These are phyloP conservation scores for Plantago major DNA, from an alignment of 257 asterid species.

Conservation along the genomic window DNA sequence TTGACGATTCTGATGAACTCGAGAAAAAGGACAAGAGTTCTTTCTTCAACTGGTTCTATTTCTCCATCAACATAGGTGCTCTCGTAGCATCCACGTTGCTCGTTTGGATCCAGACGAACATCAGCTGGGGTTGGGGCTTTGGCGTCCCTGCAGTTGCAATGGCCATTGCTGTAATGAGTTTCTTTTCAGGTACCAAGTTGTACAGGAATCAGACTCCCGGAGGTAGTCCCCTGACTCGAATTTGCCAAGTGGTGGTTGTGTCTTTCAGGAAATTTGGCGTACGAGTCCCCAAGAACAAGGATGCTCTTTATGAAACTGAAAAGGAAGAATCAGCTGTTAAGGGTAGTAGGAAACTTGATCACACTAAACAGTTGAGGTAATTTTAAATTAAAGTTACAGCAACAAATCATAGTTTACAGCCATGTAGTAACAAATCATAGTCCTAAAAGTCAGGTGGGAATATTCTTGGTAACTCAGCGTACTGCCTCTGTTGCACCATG, in stretches of 20 bases:
- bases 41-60: no score
- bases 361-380: slow-evolving; percentile 50
- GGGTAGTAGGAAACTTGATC: slow-evolving; percentile 66
- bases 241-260: slow-evolving; percentile 51
- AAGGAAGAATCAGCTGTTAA: slow-evolving; percentile 40
- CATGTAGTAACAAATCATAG: background rate
- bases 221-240: slow-evolving; percentile 62
- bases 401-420: background rate
- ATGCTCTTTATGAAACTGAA: slow-evolving; percentile 37
- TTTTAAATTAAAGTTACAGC: background rate
- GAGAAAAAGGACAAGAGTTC: no score
- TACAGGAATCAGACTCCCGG: slow-evolving; percentile 61
- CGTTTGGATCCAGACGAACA: slow-evolving; percentile 60
- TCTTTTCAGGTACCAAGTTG: slow-evolving; percentile 51
- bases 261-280: slow-evolving; percentile 37
- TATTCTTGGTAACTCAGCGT: no score
- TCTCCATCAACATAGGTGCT: no score
- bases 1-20: no score
- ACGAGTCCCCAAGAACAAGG: slow-evolving; percentile 35
- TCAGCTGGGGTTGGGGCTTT: slow-evolving; percentile 74
- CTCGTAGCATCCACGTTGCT: slow-evolving; percentile 52
- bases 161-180: slow-evolving; percentile 55
- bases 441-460: no score
- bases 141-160: slow-evolving; percentile 71
- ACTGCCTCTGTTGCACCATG: no score